Evolutionary conservation across 2,329 filamentous ascomycete genomes (phyloP).

Genomic region (Trichoderma afroharzianum): DNA sequence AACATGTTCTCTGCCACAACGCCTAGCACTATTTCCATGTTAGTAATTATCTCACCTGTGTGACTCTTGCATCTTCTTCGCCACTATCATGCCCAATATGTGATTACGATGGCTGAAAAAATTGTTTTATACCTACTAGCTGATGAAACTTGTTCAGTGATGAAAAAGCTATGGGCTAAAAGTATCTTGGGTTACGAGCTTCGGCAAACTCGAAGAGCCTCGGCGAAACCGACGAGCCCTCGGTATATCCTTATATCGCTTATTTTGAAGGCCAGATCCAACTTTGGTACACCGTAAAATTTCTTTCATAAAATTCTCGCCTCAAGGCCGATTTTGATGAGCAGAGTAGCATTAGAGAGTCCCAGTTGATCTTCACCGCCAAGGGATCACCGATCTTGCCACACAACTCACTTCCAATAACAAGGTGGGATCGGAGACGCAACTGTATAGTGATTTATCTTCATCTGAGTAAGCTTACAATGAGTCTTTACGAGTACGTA

Average conservation of each 20-base stretch:
- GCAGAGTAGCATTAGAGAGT: not conserved
- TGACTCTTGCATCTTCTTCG: not conserved
- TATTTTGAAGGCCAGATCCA: not conserved
- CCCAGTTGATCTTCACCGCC: not conserved
- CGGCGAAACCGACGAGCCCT: not conserved
- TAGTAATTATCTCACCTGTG: not conserved
- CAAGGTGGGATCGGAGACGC: not conserved
- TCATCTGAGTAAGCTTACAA: not conserved
- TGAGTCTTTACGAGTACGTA: not conserved
- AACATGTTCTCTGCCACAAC: not conserved
- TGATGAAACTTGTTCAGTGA: not conserved
- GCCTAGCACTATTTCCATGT: not conserved
- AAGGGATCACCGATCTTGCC: not conserved
- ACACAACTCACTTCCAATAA: not conserved
- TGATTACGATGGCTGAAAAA: not conserved
- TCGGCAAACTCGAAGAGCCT: not conserved
- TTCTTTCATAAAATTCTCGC: not conserved
- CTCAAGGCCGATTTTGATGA: not conserved
- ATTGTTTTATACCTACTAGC: not conserved
- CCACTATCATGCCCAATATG: not conserved
- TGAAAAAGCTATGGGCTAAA: not conserved
- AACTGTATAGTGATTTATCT: not conserved
- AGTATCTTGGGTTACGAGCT: not conserved
- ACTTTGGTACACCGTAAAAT: not conserved
- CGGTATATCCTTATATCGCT: not conserved